These are phyloP conservation scores for Salix caprea DNA, from an alignment of 345 rosid species.

Conservation along the genomic window DNA sequence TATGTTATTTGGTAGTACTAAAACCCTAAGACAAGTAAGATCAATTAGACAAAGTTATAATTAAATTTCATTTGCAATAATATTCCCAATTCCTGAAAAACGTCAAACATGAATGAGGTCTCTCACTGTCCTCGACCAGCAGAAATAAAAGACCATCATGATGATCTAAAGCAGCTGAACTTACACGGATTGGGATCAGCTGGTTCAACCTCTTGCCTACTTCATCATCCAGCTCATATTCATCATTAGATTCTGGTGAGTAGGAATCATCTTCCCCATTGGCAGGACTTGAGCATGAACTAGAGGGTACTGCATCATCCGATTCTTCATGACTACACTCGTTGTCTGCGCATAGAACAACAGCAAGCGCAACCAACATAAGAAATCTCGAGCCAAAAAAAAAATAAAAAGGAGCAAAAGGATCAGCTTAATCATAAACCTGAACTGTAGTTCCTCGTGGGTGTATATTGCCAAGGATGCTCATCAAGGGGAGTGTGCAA, in stretches of 20 bases:
- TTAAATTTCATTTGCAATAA: background rate
- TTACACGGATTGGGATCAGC: slow-evolving; percentile 78
- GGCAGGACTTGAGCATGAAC: slow-evolving; percentile 63
- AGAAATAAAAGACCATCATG: background rate
- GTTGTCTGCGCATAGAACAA: slow-evolving; percentile 42
- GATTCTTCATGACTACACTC: slow-evolving; percentile 48
- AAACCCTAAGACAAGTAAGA: background rate
- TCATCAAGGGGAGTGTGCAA: slow-evolving; percentile 29
- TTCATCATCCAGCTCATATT: slow-evolving; percentile 57
- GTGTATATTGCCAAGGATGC: slow-evolving; percentile 44
- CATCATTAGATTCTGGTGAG: slow-evolving; percentile 61
- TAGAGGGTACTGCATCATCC: slow-evolving; percentile 42
- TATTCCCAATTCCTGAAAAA: background rate
- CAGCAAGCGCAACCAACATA: slow-evolving; percentile 8
- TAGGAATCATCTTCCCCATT: slow-evolving; percentile 51
- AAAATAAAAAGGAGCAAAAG: background rate
- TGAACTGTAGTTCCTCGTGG: slow-evolving; percentile 38
- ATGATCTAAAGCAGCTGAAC: slow-evolving; percentile 14
- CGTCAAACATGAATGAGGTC: background rate
- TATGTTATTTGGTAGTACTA: background rate
- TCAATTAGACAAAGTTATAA: background rate
- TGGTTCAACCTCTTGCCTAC: slow-evolving; percentile 74
- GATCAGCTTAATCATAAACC: slow-evolving; percentile 38
- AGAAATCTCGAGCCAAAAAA: slow-evolving; percentile 2
- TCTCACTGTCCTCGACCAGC: background rate